A percentile compares a stretch with the other conserved stretches of the same genome.
These are phyloP conservation scores for Lactarius trivialis DNA, from an alignment of 768 basidiomycete genomes.

Conservation along the genomic window DNA sequence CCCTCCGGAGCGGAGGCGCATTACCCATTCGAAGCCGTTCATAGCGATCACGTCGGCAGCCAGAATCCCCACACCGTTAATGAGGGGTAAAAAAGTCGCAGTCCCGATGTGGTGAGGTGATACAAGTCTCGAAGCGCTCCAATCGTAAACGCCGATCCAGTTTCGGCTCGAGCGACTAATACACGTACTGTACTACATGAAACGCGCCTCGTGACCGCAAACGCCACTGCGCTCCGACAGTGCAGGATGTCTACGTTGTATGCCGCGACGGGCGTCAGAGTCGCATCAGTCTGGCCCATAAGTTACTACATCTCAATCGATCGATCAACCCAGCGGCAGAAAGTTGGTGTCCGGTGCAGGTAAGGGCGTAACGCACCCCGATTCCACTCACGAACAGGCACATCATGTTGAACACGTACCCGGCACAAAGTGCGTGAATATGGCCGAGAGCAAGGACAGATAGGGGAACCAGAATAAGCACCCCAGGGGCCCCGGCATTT, in stretches of 20 bases:
- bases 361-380: constrained; percentile 40
- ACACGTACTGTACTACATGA: not conserved
- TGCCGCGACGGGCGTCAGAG: constrained; percentile 47
- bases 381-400: constrained; percentile 59
- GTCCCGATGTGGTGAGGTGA: constrained; percentile 36
- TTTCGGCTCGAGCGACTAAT: not conserved
- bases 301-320: not conserved
- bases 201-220: constrained; percentile 50
- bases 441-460: constrained; percentile 42
- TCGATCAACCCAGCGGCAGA: not conserved
- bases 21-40: constrained; percentile 44
- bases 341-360: not conserved
- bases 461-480: constrained; percentile 44
- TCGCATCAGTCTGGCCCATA: constrained; percentile 44
- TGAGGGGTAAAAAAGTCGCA: constrained; percentile 45
- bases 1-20: not conserved
- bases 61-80: constrained; percentile 47
- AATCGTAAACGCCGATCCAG: not conserved
- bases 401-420: constrained; percentile 42
- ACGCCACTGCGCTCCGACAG: constrained; percentile 53
- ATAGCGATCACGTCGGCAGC: constrained; percentile 41
- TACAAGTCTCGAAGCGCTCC: constrained; percentile 38
- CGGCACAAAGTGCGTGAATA: constrained; percentile 45
- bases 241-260: constrained; percentile 59
- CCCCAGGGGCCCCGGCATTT: constrained; percentile 39